phyloP scores from a whole-genome alignment of 129 eudicot species.

The Arctium lappa region DNA sequence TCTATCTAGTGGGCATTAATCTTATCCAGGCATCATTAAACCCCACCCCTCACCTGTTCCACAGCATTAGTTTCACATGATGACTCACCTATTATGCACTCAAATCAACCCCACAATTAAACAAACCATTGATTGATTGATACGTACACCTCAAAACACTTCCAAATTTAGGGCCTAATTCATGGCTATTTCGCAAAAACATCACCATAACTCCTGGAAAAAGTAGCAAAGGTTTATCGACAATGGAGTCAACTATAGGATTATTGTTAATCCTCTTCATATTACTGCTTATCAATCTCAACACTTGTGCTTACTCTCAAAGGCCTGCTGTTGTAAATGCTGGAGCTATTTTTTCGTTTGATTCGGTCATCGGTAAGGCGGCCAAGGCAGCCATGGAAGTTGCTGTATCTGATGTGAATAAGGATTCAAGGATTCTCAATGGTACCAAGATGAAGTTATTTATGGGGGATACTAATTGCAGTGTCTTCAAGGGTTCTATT shows the following conservation, averaged over 20 bases:
- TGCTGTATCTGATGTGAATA: conserved; percentile 55
- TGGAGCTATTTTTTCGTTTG: conserved; percentile 49
- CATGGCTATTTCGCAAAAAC: background rate
- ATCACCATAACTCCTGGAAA: background rate
- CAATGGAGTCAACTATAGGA: conserved; percentile 19
- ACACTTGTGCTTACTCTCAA: conserved; percentile 25
- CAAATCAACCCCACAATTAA: background rate
- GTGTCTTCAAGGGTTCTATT: conserved; percentile 48
- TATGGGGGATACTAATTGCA: conserved; percentile 52
- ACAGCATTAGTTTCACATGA: background rate
- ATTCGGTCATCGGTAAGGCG: conserved; percentile 58
- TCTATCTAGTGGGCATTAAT: background rate
- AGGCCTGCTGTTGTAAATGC: conserved; percentile 50
- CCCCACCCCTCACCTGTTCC: background rate
- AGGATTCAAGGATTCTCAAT: conserved; percentile 43
- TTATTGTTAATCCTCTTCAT: conserved; percentile 1
- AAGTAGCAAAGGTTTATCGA: background rate
- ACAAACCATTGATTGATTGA: too few relatives aligned
- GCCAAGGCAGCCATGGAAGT: conserved; percentile 54
- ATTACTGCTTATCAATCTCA: background rate
- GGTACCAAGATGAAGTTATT: conserved; percentile 46
- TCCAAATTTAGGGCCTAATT: background rate
- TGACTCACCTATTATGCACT: background rate
- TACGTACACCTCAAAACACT: background rate
- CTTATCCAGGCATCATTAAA: conserved; percentile 12